A percentile compares a stretch with the other conserved stretches of the same genome.
phyloP scores from a whole-genome alignment of 495 filamentous ascomycete species.

The Pyrenula aspistea region DNA sequence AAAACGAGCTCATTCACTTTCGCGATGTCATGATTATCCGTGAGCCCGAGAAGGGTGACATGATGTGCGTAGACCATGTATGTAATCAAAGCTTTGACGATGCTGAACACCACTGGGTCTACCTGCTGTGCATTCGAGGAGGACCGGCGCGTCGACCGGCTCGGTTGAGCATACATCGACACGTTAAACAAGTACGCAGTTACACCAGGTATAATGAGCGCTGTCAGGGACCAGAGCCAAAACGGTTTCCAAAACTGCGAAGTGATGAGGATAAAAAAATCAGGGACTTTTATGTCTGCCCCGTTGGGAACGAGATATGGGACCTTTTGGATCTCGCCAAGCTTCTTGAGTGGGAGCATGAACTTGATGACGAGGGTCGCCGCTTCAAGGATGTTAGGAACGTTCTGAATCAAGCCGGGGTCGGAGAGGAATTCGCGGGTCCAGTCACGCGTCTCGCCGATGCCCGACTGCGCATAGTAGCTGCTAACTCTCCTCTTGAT shows the following conservation, averaged over 20 bases:
- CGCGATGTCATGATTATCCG: constrained; percentile 41
- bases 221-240: constrained; percentile 64
- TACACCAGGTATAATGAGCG: constrained; percentile 52
- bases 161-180: constrained; percentile 30
- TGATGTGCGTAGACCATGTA: constrained; percentile 66
- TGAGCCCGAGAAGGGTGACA: constrained; percentile 52
- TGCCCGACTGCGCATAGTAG: constrained; percentile 28
- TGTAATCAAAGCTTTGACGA: constrained; percentile 68
- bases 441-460: constrained; percentile 32
- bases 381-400: constrained; percentile 50
- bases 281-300: constrained; percentile 53
- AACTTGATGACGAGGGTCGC: constrained; percentile 30
- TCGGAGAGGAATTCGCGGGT: constrained; percentile 51
- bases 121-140: constrained; percentile 28
- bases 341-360: constrained; percentile 52
- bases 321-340: constrained; percentile 57
- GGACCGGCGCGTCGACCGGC: constrained; percentile 10
- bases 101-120: constrained; percentile 82
- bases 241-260: constrained; percentile 72
- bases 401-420: constrained; percentile 52
- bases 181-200: constrained; percentile 84
- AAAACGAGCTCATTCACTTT: constrained; percentile 55
- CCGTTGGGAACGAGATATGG: constrained; percentile 29
- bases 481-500: constrained; percentile 40
- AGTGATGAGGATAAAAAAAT: constrained; percentile 71